phyloP scores from a whole-genome alignment of 2,329 filamentous ascomycete species.

The Aureobasidium sp. region DNA sequence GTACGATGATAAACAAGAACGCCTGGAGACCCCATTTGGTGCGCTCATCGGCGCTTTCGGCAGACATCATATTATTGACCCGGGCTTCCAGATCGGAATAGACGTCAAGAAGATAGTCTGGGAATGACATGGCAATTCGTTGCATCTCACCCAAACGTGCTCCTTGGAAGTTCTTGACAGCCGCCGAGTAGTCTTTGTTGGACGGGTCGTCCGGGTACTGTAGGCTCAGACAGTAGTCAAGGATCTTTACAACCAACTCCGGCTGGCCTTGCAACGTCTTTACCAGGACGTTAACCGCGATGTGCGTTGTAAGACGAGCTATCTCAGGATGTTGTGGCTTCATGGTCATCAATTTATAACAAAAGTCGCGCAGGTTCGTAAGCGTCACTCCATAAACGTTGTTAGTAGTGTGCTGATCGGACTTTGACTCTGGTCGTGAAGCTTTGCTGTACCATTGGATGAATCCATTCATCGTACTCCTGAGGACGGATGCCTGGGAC shows the following conservation, averaged over 20 bases:
- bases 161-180: slow-evolving; percentile 78
- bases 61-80: slow-evolving; percentile 68
- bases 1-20: slow-evolving; percentile 87
- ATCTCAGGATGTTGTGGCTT: slow-evolving; percentile 58
- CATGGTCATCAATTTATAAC: slow-evolving; percentile 12
- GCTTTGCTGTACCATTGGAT: slow-evolving; percentile 12
- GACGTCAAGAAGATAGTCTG: slow-evolving; percentile 74
- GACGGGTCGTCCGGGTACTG: slow-evolving; percentile 65
- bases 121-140: slow-evolving; percentile 79
- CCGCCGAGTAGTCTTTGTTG: slow-evolving; percentile 68
- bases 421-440: slow-evolving; percentile 4
- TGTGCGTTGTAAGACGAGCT: slow-evolving; percentile 8
- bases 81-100: slow-evolving; percentile 81
- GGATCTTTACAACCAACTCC: slow-evolving; percentile 72
- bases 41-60: slow-evolving; percentile 68
- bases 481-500: slow-evolving; percentile 45
- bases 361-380: slow-evolving; percentile 7
- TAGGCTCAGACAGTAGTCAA: slow-evolving; percentile 84
- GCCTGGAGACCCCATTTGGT: slow-evolving; percentile 78
- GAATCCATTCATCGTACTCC: slow-evolving; percentile 13
- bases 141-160: slow-evolving; percentile 83
- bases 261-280: slow-evolving; percentile 14
- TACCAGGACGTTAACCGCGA: slow-evolving; percentile 9
- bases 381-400: slow-evolving; percentile 4
- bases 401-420: background rate